A percentile compares a stretch with the other conserved stretches of the same genome.
Conservation (phyloP, 352 stramenopile species). For the Pythium periplocum region DNA sequence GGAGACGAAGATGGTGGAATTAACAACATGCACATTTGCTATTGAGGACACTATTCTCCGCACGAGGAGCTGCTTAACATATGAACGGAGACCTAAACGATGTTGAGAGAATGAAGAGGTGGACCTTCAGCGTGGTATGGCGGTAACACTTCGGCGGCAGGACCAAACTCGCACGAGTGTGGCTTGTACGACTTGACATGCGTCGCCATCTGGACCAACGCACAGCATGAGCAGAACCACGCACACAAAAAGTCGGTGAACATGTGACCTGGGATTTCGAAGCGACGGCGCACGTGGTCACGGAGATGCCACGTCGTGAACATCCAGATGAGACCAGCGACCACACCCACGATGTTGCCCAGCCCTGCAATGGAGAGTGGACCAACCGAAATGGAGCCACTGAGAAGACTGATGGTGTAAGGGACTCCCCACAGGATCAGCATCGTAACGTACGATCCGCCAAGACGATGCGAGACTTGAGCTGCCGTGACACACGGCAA, state of each 20-base stretch:
- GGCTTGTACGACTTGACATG: constrained; percentile 48
- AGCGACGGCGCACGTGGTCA: constrained; percentile 23
- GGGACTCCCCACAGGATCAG: background rate
- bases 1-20: too few species aligned
- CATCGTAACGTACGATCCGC: background rate
- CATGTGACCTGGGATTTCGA: constrained; percentile 26
- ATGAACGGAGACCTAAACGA: too few species aligned
- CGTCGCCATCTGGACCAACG: constrained; percentile 35
- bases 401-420: background rate
- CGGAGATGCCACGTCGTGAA: constrained; percentile 12
- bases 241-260: constrained; percentile 21
- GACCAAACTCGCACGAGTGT: constrained; percentile 23
- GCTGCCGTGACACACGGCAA: constrained; percentile 1
- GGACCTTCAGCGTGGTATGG: constrained; percentile 9
- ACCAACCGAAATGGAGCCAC: too few species aligned
- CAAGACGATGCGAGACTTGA: background rate
- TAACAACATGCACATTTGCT: too few species aligned
- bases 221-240: constrained; percentile 33
- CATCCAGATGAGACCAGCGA: background rate
- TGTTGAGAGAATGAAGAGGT: background rate
- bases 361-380: background rate
- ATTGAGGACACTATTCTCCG: too few species aligned
- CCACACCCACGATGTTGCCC: background rate
- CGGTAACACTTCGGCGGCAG: constrained; percentile 16
- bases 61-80: too few species aligned